A percentile compares a stretch with the other conserved stretches of the same genome.
Evolutionary conservation across 768 basidiomycete genomes (phyloP).

Genomic region (Mycena pura): DNA sequence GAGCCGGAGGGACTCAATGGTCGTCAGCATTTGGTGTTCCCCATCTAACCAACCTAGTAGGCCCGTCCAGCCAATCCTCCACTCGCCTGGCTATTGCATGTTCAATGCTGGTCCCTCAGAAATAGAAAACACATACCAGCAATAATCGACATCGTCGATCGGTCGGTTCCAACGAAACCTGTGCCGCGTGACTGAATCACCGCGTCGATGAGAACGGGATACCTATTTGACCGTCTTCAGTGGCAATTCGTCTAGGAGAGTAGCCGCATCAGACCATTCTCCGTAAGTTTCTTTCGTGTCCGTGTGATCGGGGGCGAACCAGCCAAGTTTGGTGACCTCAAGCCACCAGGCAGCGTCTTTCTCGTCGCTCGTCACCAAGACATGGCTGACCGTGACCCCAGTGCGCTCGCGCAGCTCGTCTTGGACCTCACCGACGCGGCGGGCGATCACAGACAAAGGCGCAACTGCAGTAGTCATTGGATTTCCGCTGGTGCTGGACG

Average conservation of each 20-base stretch:
- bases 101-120: not conserved
- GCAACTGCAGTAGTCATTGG: slow-evolving; percentile 42
- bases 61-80: slow-evolving; percentile 68
- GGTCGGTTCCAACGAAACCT: slow-evolving; percentile 76
- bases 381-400: slow-evolving; percentile 54
- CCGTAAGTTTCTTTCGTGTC: slow-evolving; percentile 54
- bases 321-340: slow-evolving; percentile 55
- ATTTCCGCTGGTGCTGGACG: no score
- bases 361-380: slow-evolving; percentile 74
- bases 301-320: slow-evolving; percentile 59
- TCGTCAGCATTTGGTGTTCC: slow-evolving; percentile 63
- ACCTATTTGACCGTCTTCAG: slow-evolving; percentile 48
- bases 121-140: slow-evolving; percentile 41
- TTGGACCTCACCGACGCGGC: slow-evolving; percentile 62
- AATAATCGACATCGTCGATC: slow-evolving; percentile 74
- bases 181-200: slow-evolving; percentile 70
- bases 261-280: slow-evolving; percentile 50
- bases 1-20: no score
- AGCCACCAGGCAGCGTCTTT: slow-evolving; percentile 62
- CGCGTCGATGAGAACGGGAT: slow-evolving; percentile 76
- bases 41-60: slow-evolving; percentile 61
- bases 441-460: slow-evolving; percentile 57
- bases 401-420: slow-evolving; percentile 52
- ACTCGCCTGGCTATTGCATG: slow-evolving; percentile 52
- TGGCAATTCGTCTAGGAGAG: not conserved